Evolutionary conservation across 805 yeast genomes (phyloP), one percentile per base, ranked within the genome.

Genomic region (Saccharomycopsis microspora): DNA sequence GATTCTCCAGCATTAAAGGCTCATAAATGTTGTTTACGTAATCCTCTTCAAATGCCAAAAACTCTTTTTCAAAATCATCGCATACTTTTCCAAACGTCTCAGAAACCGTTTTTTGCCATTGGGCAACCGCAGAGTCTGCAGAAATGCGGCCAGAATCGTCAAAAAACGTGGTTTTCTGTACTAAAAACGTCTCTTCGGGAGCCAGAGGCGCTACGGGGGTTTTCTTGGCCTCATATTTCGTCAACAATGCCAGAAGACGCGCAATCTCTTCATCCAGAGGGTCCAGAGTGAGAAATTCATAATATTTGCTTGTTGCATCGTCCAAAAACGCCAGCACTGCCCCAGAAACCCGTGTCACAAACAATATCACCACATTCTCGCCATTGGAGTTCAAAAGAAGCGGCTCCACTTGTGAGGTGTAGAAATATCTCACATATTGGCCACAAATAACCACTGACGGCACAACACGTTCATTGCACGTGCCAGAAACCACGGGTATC

Each of bases 261-360:
- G 32, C 48, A 35, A 51, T 46, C 37, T 51, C 54, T 8, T 37
- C 48, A 46, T 51, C 54, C 11, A 51, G 31, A 3, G 54, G 53
- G 41, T 51, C 54, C 32, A 37, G 32, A 32, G 52, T 51, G 32
- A 51, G 44, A 32, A 49, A 49, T 11, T 42, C 52, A 34, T 49
- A 46, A 34, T 49, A 49, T 5, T 33, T 30, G 19, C 28, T 19
- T 2, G 36, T 19, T 19, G 19, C 19, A 19, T 19, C 19, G 19
- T 19, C 19, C 19, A 19, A 19, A 19, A 19, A 19, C 19, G 19
- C 2, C 19, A 19, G 19, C 19, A 19, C 19, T 19, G 19, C 19
- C 19, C 19, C 19, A 19, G 19, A 19, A 19, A 19, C 19, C 19
- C 19, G 19, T 19, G 19, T 2, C 19, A 2, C 19, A 19, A 19